A percentile compares a stretch with the other conserved stretches of the same genome.
Evolutionary conservation across 164 flowering plant genomes (phyloP).

Genomic region (Piper longum): DNA sequence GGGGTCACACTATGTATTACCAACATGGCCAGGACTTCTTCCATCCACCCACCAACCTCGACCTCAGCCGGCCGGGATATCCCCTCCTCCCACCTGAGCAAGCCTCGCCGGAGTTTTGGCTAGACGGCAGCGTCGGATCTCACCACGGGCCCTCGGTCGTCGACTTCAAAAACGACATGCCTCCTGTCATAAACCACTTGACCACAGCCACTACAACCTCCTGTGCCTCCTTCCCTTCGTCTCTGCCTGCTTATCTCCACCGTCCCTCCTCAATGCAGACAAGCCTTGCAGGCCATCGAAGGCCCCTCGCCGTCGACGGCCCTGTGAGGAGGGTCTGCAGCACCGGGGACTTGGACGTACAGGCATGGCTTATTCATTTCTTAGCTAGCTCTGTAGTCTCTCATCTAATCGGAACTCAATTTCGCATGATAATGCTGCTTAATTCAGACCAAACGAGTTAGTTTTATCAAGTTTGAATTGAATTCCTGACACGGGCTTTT

Average conservation of each 20-base stretch:
- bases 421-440: not conserved
- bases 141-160: constrained; percentile 4
- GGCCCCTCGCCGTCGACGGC: constrained; percentile 7
- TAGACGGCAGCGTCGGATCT: constrained; percentile 2
- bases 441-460: no score
- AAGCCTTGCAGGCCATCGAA: not conserved
- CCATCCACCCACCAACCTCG: not conserved
- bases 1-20: not conserved
- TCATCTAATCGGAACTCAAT: not conserved
- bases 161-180: constrained; percentile 10
- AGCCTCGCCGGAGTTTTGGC: not conserved
- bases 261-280: constrained; percentile 15
- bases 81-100: not conserved
- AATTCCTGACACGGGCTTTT: not conserved
- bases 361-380: no score
- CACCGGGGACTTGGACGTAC: constrained; percentile 60
- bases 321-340: constrained; percentile 52
- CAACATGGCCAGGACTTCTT: constrained; percentile 11
- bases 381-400: not conserved
- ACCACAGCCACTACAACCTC: not conserved
- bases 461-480: not conserved
- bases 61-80: not conserved
- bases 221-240: constrained; percentile 34
- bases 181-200: no score
- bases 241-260: constrained; percentile 18